Percentiles rank a stretch among this genome's conserved stretches.
Evolutionary conservation across 805 yeast species (phyloP).

Genomic region (Vanderwaltozyma verrucispora): DNA sequence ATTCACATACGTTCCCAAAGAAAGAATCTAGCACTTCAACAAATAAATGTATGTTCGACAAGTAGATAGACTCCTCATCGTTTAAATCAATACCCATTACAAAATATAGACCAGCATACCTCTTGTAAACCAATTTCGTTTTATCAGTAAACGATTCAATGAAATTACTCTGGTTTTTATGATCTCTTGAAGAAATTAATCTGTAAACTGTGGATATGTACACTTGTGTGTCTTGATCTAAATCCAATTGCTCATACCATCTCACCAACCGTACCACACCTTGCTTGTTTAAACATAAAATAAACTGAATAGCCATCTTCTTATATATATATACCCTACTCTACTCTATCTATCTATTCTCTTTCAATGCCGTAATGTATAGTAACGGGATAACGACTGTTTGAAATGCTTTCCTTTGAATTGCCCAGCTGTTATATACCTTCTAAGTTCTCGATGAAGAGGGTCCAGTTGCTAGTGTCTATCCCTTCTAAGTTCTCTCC

Average conservation of each 20-base stretch:
- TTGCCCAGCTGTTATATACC: no score
- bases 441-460: no score
- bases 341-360: background rate
- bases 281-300: constrained; percentile 80
- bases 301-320: constrained; percentile 66
- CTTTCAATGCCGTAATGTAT: background rate
- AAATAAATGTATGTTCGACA: constrained; percentile 77
- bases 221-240: constrained; percentile 24
- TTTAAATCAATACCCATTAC: constrained; percentile 68
- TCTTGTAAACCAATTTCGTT: constrained; percentile 64
- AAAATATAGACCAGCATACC: constrained; percentile 89
- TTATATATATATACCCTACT: background rate
- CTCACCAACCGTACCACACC: constrained; percentile 84
- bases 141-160: constrained; percentile 51
- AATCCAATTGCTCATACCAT: constrained; percentile 45
- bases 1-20: constrained; percentile 86
- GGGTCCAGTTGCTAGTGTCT: no score
- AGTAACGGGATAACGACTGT: no score
- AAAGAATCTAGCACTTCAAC: constrained; percentile 82
- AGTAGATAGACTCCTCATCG: constrained; percentile 73
- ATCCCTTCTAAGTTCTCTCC: no score
- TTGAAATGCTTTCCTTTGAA: no score
- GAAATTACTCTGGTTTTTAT: constrained; percentile 71
- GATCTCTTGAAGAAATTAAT: constrained; percentile 71
- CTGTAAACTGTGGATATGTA: constrained; percentile 50